These are phyloP conservation scores for Neurospora intermedia DNA, from an alignment of 495 filamentous ascomycete species.

Conservation along the genomic window DNA sequence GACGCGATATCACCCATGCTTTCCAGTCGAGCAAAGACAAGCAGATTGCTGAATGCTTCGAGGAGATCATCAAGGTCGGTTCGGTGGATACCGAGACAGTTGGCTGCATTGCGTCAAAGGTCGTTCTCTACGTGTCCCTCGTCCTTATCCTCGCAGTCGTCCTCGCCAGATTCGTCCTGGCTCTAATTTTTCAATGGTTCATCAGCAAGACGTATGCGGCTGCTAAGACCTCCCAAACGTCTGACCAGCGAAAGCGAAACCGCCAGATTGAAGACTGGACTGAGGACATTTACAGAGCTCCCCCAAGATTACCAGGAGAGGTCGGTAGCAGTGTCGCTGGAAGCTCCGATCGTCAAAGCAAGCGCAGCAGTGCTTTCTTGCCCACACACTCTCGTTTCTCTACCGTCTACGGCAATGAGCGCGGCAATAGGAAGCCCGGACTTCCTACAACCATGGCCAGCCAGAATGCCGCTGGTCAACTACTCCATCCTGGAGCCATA, in stretches of 20 bases:
- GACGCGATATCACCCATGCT: constrained; percentile 83
- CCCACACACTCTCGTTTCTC: constrained; percentile 90
- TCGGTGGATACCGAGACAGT: constrained; percentile 93
- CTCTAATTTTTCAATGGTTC: constrained; percentile 92
- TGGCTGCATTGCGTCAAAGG: constrained; percentile 93
- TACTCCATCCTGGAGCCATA: constrained; percentile 60
- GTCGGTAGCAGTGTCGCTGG: constrained; percentile 44
- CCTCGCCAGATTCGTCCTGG: constrained; percentile 75
- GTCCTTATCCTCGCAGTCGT: constrained; percentile 91
- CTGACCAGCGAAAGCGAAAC: constrained; percentile 67
- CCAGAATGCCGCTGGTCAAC: constrained; percentile 71
- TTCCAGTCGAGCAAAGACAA: constrained; percentile 71
- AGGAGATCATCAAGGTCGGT: constrained; percentile 90
- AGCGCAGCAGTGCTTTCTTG: constrained; percentile 68
- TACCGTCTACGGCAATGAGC: constrained; percentile 69
- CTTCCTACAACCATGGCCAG: constrained; percentile 91
- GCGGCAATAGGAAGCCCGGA: constrained; percentile 34
- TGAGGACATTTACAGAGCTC: constrained; percentile 91
- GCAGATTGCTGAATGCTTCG: constrained; percentile 69
- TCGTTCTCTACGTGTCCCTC: constrained; percentile 91
- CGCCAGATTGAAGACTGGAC: constrained; percentile 97
- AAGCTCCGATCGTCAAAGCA: constrained; percentile 58
- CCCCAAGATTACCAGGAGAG: constrained; percentile 65
- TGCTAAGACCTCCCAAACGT: constrained; percentile 55
- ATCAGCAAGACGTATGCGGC: constrained; percentile 73